phyloP scores from a whole-genome alignment of 768 basidiomycete genomes.

The Agaricus subrufescens region DNA sequence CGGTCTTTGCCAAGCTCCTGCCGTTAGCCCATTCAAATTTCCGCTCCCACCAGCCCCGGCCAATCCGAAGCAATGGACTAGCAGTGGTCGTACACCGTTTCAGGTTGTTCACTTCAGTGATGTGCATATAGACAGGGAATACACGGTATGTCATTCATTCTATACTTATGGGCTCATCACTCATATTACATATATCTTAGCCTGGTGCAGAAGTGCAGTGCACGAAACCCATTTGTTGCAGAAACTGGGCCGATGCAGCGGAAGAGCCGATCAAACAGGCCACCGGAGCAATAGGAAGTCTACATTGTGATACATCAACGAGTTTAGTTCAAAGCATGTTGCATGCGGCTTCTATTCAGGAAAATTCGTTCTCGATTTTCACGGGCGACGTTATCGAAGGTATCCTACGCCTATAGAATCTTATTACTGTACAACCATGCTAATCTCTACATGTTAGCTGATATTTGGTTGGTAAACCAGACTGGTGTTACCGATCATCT shows the following conservation, averaged over 20 bases:
- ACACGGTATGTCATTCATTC: slow-evolving; percentile 31
- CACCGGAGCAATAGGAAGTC: slow-evolving; percentile 45
- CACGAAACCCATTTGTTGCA: slow-evolving; percentile 61
- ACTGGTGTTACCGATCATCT: slow-evolving; percentile 44
- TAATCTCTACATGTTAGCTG: not conserved
- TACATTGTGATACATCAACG: slow-evolving; percentile 49
- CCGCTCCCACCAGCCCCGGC: slow-evolving; percentile 38
- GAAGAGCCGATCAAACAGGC: slow-evolving; percentile 30
- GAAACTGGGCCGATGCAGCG: slow-evolving; percentile 38
- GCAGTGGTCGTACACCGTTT: slow-evolving; percentile 39
- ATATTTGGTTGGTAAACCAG: slow-evolving; percentile 1
- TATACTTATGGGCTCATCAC: not conserved
- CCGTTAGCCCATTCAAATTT: slow-evolving; percentile 38
- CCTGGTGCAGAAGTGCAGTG: slow-evolving; percentile 50
- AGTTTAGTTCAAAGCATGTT: slow-evolving; percentile 48
- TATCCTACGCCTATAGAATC: slow-evolving; percentile 14
- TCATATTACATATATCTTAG: slow-evolving; percentile 21
- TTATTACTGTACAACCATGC: too few relatives aligned
- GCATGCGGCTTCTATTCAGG: slow-evolving; percentile 29
- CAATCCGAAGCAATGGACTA: slow-evolving; percentile 27
- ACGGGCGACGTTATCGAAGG: slow-evolving; percentile 65
- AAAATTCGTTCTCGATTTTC: slow-evolving; percentile 49
- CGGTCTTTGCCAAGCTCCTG: slow-evolving; percentile 47
- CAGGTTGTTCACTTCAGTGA: slow-evolving; percentile 61
- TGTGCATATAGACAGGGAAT: slow-evolving; percentile 55